A percentile compares a stretch with the other conserved stretches of the same genome.
Evolutionary conservation across 1,284 basidiomycete genomes (phyloP).

Genomic region (Polyporus tsugae): DNA sequence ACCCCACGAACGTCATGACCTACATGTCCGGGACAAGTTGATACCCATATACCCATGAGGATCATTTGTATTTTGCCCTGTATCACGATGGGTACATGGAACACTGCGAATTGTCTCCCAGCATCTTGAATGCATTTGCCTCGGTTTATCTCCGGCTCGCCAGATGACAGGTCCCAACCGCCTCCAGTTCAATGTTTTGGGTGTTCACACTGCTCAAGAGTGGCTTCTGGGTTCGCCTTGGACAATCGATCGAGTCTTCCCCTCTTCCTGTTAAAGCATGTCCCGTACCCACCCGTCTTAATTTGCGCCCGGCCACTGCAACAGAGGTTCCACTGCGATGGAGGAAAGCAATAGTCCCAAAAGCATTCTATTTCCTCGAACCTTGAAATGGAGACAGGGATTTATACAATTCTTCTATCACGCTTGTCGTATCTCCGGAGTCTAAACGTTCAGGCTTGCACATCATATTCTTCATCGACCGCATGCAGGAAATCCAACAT

Average conservation of each 20-base stretch:
- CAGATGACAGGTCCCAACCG: background rate
- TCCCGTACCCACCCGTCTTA: no score
- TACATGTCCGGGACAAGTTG: background rate
- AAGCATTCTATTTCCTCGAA: no score
- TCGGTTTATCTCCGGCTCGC: background rate
- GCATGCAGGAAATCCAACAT: conserved; percentile 43
- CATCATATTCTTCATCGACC: conserved; percentile 41
- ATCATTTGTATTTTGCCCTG: background rate
- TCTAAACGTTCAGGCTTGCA: conserved; percentile 1
- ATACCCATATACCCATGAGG: background rate
- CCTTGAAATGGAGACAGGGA: background rate
- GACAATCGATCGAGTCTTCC: no score
- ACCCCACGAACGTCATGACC: conserved; percentile 4
- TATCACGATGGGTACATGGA: background rate
- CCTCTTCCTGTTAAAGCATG: no score
- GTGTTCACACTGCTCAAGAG: background rate
- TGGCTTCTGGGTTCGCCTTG: no score
- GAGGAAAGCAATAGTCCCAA: no score
- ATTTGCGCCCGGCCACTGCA: no score
- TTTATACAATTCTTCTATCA: background rate
- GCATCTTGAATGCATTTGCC: background rate
- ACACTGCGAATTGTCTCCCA: background rate
- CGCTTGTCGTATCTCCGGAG: background rate
- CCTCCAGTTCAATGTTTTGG: background rate
- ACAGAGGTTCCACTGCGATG: no score